A percentile compares a stretch with the other conserved stretches of the same genome.
Evolutionary conservation across 345 rosid species (phyloP).

Genomic region (Citrus cavaleriei): DNA sequence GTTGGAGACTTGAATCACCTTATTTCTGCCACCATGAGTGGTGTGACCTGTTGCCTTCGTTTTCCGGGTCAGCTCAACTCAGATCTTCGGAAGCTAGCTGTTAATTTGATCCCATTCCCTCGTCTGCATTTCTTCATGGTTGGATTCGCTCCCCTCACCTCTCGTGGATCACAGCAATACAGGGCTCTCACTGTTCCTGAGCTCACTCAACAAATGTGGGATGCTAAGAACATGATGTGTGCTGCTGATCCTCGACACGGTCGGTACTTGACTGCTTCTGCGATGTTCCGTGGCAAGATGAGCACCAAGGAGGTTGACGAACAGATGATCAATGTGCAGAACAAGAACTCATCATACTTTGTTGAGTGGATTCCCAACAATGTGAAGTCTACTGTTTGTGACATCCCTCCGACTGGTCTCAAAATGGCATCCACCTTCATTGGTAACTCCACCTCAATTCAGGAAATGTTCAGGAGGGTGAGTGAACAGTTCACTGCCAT

Average conservation of each 20-base stretch:
- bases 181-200: slow-evolving; percentile 70
- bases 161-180: slow-evolving; percentile 76
- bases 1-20: slow-evolving; percentile 78
- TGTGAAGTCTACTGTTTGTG: slow-evolving; percentile 75
- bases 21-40: slow-evolving; percentile 79
- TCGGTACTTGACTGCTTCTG: slow-evolving; percentile 58
- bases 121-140: slow-evolving; percentile 80
- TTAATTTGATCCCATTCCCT: slow-evolving; percentile 70
- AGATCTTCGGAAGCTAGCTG: slow-evolving; percentile 71
- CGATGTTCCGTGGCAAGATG: slow-evolving; percentile 82
- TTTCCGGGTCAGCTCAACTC: slow-evolving; percentile 80
- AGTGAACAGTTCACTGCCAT: slow-evolving; percentile 77
- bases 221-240: slow-evolving; percentile 53
- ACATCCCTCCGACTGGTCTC: slow-evolving; percentile 71
- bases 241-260: slow-evolving; percentile 55
- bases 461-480: slow-evolving; percentile 73
- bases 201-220: slow-evolving; percentile 62
- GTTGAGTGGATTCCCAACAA: slow-evolving; percentile 86
- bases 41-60: slow-evolving; percentile 73
- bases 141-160: slow-evolving; percentile 70
- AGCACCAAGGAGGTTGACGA: slow-evolving; percentile 57
- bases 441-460: slow-evolving; percentile 57
- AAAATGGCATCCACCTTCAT: slow-evolving; percentile 82
- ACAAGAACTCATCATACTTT: slow-evolving; percentile 75
- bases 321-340: slow-evolving; percentile 75